Percentiles rank a stretch among this genome's conserved stretches.
These are phyloP conservation scores for Clitopilus hobsonii DNA, from an alignment of 768 basidiomycete genomes.

Conservation along the genomic window DNA sequence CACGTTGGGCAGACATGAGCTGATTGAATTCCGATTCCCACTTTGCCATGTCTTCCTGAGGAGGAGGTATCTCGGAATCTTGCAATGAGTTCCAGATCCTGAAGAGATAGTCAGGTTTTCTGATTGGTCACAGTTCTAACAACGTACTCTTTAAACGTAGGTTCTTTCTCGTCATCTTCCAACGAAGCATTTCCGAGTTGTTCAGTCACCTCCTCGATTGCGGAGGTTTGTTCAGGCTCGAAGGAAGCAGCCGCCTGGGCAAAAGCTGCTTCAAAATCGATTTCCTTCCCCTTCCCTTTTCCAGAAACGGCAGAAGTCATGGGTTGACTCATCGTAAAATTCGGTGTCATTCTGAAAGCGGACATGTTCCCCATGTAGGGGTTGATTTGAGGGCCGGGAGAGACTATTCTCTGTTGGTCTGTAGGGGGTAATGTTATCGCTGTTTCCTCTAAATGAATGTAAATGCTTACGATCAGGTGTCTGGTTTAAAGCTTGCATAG, in stretches of 20 bases:
- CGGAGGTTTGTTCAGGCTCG: conserved; percentile 31
- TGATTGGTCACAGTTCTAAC: not conserved
- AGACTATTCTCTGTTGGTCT: conserved; percentile 34
- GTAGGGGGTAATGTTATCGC: not conserved
- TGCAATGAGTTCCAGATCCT: conserved; percentile 65
- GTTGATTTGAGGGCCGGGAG: not conserved
- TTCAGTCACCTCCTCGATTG: not conserved
- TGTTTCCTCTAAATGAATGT: not conserved
- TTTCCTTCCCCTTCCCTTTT: conserved; percentile 80
- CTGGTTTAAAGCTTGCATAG: conserved; percentile 29
- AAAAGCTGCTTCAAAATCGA: conserved; percentile 85
- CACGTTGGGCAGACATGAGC: conserved; percentile 63
- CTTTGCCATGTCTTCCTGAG: conserved; percentile 61
- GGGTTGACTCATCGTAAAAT: conserved; percentile 28
- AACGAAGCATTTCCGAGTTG: conserved; percentile 4
- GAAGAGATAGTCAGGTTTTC: conserved; percentile 4
- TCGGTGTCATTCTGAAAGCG: conserved; percentile 28
- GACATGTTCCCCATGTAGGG: conserved; percentile 30
- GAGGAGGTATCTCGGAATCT: conserved; percentile 51
- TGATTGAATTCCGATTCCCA: conserved; percentile 86
- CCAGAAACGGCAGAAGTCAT: conserved; percentile 24
- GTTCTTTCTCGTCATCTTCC: conserved; percentile 17
- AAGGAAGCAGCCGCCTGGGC: conserved; percentile 58
- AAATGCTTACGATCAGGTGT: conserved; percentile 34
- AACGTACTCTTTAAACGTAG: conserved; percentile 54